Percentiles rank a stretch among this genome's conserved stretches.
phyloP scores from a whole-genome alignment of 768 basidiomycete species.

The Leccinum subgranulosum region DNA sequence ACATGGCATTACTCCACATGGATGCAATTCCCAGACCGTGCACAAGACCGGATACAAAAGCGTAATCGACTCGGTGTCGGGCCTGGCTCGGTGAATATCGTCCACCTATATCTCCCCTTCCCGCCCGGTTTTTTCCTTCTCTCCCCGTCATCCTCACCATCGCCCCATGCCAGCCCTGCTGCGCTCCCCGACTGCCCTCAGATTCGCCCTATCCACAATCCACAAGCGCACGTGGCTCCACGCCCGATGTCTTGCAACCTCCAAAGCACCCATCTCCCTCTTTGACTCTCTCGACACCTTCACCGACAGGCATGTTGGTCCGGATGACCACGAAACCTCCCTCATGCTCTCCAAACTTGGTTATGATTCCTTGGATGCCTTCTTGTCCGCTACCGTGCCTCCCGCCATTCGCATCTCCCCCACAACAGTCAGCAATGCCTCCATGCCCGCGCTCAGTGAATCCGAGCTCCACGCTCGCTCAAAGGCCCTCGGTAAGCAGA shows the following conservation, averaged over 20 bases:
- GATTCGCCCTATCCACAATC: constrained; percentile 15
- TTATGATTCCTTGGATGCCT: constrained; percentile 84
- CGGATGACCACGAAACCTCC: constrained; percentile 74
- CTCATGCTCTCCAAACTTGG: constrained; percentile 84
- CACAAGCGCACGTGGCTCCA: constrained; percentile 14
- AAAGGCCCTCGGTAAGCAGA: constrained; percentile 70
- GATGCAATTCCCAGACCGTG: constrained; percentile 9
- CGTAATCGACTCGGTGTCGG: constrained; percentile 38
- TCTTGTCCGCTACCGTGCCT: constrained; percentile 82
- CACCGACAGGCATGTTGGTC: constrained; percentile 88
- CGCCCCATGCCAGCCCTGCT: constrained; percentile 29
- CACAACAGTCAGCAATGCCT: constrained; percentile 56
- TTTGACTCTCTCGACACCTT: constrained; percentile 90
- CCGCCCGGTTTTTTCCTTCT: constrained; percentile 16
- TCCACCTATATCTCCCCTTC: constrained; percentile 20
- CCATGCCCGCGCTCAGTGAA: constrained; percentile 80
- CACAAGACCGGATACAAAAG: constrained; percentile 19
- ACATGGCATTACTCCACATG: constrained; percentile 6
- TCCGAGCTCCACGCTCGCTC: constrained; percentile 76
- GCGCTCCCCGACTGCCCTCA: constrained; percentile 26
- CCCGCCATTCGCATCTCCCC: constrained; percentile 69
- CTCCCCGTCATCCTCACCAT: constrained; percentile 13
- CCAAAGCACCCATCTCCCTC: constrained; percentile 57
- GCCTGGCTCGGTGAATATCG: constrained; percentile 40
- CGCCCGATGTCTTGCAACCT: constrained; percentile 53